These are phyloP conservation scores for Globisporangium uncinulatum DNA, from an alignment of 352 stramenopile genomes.

Conservation along the genomic window DNA sequence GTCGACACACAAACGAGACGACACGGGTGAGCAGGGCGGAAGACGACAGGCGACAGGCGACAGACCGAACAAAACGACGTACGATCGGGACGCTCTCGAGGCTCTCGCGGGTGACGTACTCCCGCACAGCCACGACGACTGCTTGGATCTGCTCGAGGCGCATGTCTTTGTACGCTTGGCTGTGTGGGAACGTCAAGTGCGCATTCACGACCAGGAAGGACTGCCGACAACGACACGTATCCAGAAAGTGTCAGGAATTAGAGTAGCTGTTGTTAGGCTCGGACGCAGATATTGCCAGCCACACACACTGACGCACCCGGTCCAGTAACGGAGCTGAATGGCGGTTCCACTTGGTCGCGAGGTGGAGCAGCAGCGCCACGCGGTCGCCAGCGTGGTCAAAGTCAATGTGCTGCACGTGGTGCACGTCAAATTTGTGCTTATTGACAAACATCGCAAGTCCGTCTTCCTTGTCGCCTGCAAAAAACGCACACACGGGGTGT, in stretches of 20 bases:
- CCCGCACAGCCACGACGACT: slow-evolving; percentile 60
- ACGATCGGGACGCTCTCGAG: slow-evolving; percentile 68
- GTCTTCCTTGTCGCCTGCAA: slow-evolving; percentile 63
- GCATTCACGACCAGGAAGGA: slow-evolving; percentile 83
- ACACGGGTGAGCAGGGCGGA: not conserved
- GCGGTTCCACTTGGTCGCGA: slow-evolving; percentile 78
- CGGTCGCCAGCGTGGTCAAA: slow-evolving; percentile 72
- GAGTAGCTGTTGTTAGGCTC: too few species aligned
- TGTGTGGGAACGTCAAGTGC: slow-evolving; percentile 83
- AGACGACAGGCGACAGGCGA: not conserved
- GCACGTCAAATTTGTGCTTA: slow-evolving; percentile 71
- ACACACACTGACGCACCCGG: slow-evolving; percentile 20
- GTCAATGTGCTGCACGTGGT: slow-evolving; percentile 71
- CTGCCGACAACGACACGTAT: slow-evolving; percentile 16
- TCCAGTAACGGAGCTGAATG: slow-evolving; percentile 35
- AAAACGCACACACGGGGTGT: not conserved
- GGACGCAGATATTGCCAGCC: not conserved
- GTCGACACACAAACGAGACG: not conserved
- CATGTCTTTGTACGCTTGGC: slow-evolving; percentile 71
- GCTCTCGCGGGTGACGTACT: slow-evolving; percentile 56
- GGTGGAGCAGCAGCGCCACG: slow-evolving; percentile 77
- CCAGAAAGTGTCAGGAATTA: too few species aligned
- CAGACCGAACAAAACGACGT: slow-evolving; percentile 7
- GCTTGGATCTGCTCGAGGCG: slow-evolving; percentile 76
- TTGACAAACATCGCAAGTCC: slow-evolving; percentile 75